Percentiles rank a stretch among this genome's conserved stretches.
Evolutionary conservation across 1,284 basidiomycete species (phyloP).

Genomic region (Rhodotorula glutinis): DNA sequence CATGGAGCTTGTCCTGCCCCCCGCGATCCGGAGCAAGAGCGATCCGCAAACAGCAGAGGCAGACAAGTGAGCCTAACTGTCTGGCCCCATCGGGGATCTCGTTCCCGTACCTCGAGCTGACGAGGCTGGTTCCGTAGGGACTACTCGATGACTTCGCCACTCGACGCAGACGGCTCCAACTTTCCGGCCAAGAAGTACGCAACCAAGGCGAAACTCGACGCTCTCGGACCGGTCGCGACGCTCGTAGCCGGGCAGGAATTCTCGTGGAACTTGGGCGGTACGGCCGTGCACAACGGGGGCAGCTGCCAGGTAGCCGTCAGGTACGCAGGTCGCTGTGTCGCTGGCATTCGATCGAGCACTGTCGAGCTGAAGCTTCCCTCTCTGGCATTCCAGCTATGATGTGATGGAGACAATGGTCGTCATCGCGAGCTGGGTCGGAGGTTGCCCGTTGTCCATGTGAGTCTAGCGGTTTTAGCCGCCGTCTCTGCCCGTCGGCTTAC

Average conservation of each 20-base stretch:
- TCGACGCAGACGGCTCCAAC: slow-evolving; percentile 36
- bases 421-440: slow-evolving; percentile 48
- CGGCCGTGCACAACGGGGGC: slow-evolving; percentile 20
- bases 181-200: slow-evolving; percentile 19
- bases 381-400: slow-evolving; percentile 44
- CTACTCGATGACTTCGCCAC: slow-evolving; percentile 50
- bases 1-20: slow-evolving; percentile 11
- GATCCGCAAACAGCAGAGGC: slow-evolving; percentile 39
- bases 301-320: slow-evolving; percentile 21
- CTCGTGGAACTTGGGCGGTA: slow-evolving; percentile 19
- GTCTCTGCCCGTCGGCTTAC: background rate
- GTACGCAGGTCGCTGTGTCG: no score
- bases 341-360: no score
- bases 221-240: slow-evolving; percentile 12
- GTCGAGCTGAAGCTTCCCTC: no score
- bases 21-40: slow-evolving; percentile 17
- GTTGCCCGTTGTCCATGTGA: slow-evolving; percentile 17
- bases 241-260: slow-evolving; percentile 23
- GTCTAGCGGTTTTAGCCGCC: background rate
- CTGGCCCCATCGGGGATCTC: background rate
- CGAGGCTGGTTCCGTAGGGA: slow-evolving; percentile 29
- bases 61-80: slow-evolving; percentile 39
- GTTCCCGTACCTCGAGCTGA: background rate
- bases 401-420: slow-evolving; percentile 49
- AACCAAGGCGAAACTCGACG: slow-evolving; percentile 15